phyloP scores from a whole-genome alignment of 2,329 filamentous ascomycete species.

The Fusarium sp. region DNA sequence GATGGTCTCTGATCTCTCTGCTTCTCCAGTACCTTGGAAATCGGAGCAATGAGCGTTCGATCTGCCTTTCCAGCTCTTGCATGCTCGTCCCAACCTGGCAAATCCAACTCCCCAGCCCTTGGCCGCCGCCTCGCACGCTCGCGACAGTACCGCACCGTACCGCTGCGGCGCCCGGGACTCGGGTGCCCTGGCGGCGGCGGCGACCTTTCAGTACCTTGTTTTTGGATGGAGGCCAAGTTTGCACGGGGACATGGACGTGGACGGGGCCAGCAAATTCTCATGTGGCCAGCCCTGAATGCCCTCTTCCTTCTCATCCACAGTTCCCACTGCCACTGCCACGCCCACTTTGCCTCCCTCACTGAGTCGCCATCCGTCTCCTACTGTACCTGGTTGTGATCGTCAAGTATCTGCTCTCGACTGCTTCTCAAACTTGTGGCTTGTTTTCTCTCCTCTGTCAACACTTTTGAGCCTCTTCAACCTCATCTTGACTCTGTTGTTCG shows the following conservation, averaged over 20 bases:
- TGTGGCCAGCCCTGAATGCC: conserved; percentile 24
- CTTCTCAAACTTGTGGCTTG: conserved; percentile 16
- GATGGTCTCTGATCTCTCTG: conserved; percentile 45
- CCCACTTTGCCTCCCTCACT: conserved; percentile 15
- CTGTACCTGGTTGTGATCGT: conserved; percentile 2
- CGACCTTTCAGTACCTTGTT: conserved; percentile 4
- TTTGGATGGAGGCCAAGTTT: background rate
- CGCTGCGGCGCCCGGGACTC: conserved; percentile 23
- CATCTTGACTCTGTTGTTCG: background rate
- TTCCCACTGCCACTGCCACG: background rate
- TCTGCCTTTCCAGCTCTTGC: conserved; percentile 40
- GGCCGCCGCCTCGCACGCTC: conserved; percentile 26
- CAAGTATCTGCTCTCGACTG: conserved; percentile 16
- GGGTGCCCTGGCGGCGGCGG: conserved; percentile 24
- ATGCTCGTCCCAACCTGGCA: conserved; percentile 29
- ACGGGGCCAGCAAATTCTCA: conserved; percentile 19
- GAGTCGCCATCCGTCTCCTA: conserved; percentile 15
- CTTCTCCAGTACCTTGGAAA: conserved; percentile 42
- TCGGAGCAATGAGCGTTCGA: conserved; percentile 49
- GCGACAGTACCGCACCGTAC: conserved; percentile 10
- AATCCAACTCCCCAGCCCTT: conserved; percentile 13
- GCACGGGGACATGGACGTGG: background rate
- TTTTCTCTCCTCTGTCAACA: background rate
- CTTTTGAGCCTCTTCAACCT: conserved; percentile 8
- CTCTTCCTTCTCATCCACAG: conserved; percentile 15